Percentiles rank a stretch among this genome's conserved stretches.
phyloP scores from a whole-genome alignment of 2,329 filamentous ascomycete genomes.

The Didymella sp. region DNA sequence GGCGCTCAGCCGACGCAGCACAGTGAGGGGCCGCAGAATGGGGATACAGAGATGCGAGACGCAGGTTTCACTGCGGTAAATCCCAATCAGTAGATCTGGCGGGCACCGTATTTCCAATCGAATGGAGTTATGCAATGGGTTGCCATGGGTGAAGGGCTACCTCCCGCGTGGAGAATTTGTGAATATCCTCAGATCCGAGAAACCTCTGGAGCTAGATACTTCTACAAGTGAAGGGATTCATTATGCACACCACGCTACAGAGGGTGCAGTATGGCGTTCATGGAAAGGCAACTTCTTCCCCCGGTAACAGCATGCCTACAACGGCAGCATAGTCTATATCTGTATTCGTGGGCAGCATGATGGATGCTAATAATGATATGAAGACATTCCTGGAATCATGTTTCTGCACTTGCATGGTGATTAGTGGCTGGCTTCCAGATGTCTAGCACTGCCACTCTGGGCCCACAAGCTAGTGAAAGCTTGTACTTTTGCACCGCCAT shows the following conservation, averaged over 20 bases:
- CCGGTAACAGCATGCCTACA: neutral
- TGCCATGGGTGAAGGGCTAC: neutral
- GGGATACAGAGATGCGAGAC: slow-evolving; percentile 53
- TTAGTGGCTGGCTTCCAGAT: slow-evolving; percentile 6
- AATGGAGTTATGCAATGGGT: neutral
- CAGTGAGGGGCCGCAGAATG: slow-evolving; percentile 43
- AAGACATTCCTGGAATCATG: neutral
- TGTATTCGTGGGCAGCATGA: slow-evolving; percentile 3
- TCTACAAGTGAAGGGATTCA: neutral
- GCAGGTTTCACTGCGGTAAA: slow-evolving; percentile 49
- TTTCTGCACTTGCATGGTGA: neutral
- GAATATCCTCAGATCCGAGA: neutral
- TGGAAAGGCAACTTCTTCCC: neutral
- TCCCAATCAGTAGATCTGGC: slow-evolving; percentile 36
- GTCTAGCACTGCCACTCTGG: slow-evolving; percentile 19
- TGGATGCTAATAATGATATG: neutral
- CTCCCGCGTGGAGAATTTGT: neutral
- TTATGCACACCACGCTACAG: neutral
- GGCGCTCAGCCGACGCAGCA: slow-evolving; percentile 32
- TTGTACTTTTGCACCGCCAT: slow-evolving; percentile 29
- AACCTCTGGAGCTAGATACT: neutral
- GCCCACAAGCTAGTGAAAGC: slow-evolving; percentile 24
- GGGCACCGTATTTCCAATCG: neutral
- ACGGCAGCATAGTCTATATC: neutral
- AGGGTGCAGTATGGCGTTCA: slow-evolving; percentile 12